Conservation (phyloP, 192 early-diverging fungal species). For the Allomyces javanicus region DNA sequence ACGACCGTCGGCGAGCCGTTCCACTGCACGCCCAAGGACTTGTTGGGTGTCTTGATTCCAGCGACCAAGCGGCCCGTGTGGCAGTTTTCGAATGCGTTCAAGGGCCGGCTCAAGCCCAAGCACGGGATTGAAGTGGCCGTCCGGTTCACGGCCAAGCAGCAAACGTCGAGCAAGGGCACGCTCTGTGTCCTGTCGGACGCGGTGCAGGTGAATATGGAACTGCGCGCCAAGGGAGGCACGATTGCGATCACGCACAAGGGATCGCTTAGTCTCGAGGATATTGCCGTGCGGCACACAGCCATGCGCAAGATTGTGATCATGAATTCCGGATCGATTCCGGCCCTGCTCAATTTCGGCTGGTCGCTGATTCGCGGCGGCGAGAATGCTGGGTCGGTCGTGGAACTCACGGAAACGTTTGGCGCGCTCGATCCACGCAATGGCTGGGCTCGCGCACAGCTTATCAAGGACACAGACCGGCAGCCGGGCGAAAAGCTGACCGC, state of each 20-base stretch:
- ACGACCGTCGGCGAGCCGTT: slow-evolving; percentile 23
- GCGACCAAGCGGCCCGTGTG: slow-evolving; percentile 12
- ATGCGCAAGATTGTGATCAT: slow-evolving; percentile 22
- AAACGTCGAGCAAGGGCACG: slow-evolving; percentile 18
- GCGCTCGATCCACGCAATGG: slow-evolving; percentile 29
- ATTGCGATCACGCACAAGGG: slow-evolving; percentile 30
- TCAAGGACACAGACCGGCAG: slow-evolving; percentile 11
- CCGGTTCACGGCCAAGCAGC: slow-evolving; percentile 20
- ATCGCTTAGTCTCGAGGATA: slow-evolving; percentile 39
- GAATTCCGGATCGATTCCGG: slow-evolving; percentile 37
- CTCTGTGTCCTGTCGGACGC: slow-evolving; percentile 26
- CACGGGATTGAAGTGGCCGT: slow-evolving; percentile 22
- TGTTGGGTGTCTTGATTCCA: background rate
- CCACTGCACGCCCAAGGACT: slow-evolving; percentile 5
- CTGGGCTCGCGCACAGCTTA: slow-evolving; percentile 24
- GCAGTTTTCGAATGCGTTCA: background rate
- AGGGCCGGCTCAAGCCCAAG: slow-evolving; percentile 1
- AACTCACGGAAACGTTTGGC: slow-evolving; percentile 24
- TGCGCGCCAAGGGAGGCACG: slow-evolving; percentile 35
- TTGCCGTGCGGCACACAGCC: slow-evolving; percentile 32
- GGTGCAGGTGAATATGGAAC: slow-evolving; percentile 18
- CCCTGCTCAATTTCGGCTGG: slow-evolving; percentile 27
- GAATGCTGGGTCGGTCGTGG: slow-evolving; percentile 10
- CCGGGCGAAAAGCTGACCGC: slow-evolving; percentile 10
- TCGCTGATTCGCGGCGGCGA: slow-evolving; percentile 32